phyloP scores from a whole-genome alignment of 192 early-diverging fungal species.

The Gigaspora rosea region DNA sequence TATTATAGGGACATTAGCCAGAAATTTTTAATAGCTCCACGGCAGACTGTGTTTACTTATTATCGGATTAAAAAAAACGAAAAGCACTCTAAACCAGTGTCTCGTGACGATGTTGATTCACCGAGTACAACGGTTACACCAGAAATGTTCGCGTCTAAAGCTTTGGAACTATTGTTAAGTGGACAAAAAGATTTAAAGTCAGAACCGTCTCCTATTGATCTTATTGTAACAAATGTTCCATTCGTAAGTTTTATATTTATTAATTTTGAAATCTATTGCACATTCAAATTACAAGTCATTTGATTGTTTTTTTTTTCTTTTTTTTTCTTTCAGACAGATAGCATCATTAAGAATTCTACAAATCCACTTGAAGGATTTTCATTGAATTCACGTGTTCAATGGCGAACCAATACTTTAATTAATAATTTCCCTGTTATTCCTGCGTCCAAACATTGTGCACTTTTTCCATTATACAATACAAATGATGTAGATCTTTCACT shows the following conservation, averaged over 20 bases:
- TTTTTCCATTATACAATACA: slow-evolving; percentile 84
- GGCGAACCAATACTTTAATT: slow-evolving; percentile 65
- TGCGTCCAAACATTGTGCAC: slow-evolving; percentile 50
- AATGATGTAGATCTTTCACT: slow-evolving; percentile 87
- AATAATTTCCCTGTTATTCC: slow-evolving; percentile 71
- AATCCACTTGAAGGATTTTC: slow-evolving; percentile 70
- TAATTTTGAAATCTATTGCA: slow-evolving; percentile 33
- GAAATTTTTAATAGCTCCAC: slow-evolving; percentile 50
- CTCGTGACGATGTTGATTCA: neutral
- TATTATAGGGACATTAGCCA: slow-evolving; percentile 34
- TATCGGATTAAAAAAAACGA: slow-evolving; percentile 47
- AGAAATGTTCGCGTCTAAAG: slow-evolving; percentile 51
- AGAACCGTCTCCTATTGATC: slow-evolving; percentile 50
- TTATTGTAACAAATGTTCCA: slow-evolving; percentile 51
- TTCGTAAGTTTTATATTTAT: slow-evolving; percentile 41
- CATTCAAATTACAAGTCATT: neutral
- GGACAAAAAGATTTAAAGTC: slow-evolving; percentile 37
- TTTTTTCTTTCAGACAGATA: slow-evolving; percentile 45
- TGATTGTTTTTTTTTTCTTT: neutral
- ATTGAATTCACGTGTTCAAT: slow-evolving; percentile 68
- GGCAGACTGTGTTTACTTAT: slow-evolving; percentile 60
- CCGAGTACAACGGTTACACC: slow-evolving; percentile 38
- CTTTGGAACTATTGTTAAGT: slow-evolving; percentile 49
- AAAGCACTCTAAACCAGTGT: neutral
- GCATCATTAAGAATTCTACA: slow-evolving; percentile 58